Evolutionary conservation across 306 rosid genomes (phyloP).

Genomic region (Vicia villosa): DNA sequence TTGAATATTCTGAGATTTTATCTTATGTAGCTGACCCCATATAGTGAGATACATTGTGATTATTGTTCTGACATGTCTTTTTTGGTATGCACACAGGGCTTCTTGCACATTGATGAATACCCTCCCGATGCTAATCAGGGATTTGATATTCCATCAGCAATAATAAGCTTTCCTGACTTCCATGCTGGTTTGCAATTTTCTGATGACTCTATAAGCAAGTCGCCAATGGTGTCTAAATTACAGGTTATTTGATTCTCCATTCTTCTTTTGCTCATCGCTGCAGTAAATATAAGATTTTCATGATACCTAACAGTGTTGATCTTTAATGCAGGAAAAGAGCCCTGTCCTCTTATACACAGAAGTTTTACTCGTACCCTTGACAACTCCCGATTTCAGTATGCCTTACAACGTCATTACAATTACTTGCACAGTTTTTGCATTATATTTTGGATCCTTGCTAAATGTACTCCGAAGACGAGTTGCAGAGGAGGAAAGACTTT

Average conservation of each 20-base stretch:
- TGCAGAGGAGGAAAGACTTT: slow-evolving; percentile 77
- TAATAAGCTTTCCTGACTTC: slow-evolving; percentile 83
- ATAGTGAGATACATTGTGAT: neutral
- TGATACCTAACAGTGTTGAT: slow-evolving; percentile 30
- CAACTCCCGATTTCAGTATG: slow-evolving; percentile 98
- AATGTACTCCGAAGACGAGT: slow-evolving; percentile 85
- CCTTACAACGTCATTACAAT: slow-evolving; percentile 95
- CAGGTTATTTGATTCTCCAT: slow-evolving; percentile 51
- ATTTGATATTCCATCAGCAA: slow-evolving; percentile 92
- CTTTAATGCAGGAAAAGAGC: slow-evolving; percentile 61
- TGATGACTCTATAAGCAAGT: slow-evolving; percentile 47
- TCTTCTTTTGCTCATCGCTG: slow-evolving; percentile 4
- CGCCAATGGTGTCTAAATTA: slow-evolving; percentile 70
- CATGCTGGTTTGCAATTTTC: slow-evolving; percentile 56
- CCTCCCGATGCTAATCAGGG: slow-evolving; percentile 98
- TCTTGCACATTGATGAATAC: slow-evolving; percentile 93
- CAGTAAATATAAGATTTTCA: slow-evolving; percentile 3
- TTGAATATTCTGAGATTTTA: neutral
- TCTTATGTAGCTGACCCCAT: neutral
- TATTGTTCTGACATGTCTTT: slow-evolving; percentile 25
- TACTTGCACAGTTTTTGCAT: slow-evolving; percentile 85
- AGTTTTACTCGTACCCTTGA: slow-evolving; percentile 86
- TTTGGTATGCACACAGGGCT: slow-evolving; percentile 58
- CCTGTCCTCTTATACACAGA: slow-evolving; percentile 78
- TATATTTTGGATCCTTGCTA: slow-evolving; percentile 87